Percentiles rank a stretch among this genome's conserved stretches.
Evolutionary conservation across 345 rosid genomes (phyloP).

Genomic region (Populus ilicifolia): DNA sequence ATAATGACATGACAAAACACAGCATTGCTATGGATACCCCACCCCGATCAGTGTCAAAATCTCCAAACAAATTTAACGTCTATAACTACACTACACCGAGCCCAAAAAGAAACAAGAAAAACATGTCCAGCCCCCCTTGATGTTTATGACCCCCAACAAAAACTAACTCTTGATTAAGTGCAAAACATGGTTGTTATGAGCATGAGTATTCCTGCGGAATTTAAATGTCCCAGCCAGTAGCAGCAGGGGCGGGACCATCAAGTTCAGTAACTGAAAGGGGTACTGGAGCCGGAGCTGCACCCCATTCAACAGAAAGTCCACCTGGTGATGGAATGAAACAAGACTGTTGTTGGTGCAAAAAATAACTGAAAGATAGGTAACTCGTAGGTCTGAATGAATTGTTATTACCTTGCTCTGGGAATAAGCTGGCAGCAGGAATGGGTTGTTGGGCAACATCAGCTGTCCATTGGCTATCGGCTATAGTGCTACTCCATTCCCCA

Average conservation of each 20-base stretch:
- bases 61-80: constrained; percentile 6
- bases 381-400: background rate
- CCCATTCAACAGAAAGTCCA: constrained; percentile 41
- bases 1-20: background rate
- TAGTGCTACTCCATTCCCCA: constrained; percentile 52
- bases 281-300: constrained; percentile 20
- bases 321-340: background rate
- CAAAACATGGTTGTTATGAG: background rate
- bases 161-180: constrained; percentile 13
- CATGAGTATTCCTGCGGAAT: constrained; percentile 10
- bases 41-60: constrained; percentile 4
- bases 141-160: background rate
- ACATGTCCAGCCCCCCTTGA: constrained; percentile 5
- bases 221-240: constrained; percentile 43
- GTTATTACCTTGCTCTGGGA: constrained; percentile 30
- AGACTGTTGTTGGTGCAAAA: constrained; percentile 10
- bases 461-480: constrained; percentile 58
- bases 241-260: background rate
- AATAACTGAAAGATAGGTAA: background rate
- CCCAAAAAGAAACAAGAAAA: background rate
- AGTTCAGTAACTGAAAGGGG: background rate
- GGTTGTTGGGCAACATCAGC: constrained; percentile 49
- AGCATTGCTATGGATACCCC: background rate
- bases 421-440: constrained; percentile 42
- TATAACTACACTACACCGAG: constrained; percentile 25